Conservation (phyloP, 2,329 filamentous ascomycete genomes). For the Byssochlamys sp. region DNA sequence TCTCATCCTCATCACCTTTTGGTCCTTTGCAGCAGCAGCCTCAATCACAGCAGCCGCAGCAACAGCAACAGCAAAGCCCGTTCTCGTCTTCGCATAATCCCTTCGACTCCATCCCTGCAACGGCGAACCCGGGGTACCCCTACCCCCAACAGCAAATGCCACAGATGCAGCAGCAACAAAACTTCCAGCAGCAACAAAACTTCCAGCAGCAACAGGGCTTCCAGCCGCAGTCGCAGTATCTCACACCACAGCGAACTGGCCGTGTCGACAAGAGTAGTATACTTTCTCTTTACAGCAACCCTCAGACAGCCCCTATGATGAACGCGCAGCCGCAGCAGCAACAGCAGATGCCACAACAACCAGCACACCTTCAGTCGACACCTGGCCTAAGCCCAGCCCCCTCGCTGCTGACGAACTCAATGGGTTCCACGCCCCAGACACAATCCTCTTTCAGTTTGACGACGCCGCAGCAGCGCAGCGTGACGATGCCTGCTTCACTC, state of each 20-base stretch:
- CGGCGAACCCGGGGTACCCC: slow-evolving; percentile 15
- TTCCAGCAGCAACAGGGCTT: slow-evolving; percentile 11
- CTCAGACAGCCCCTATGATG: slow-evolving; percentile 22
- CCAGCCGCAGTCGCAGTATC: slow-evolving; percentile 17
- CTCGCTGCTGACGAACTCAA: slow-evolving; percentile 10
- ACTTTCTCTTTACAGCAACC: slow-evolving; percentile 38
- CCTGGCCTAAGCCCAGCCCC: slow-evolving; percentile 13
- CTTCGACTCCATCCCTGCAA: slow-evolving; percentile 21
- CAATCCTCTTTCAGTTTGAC: slow-evolving; percentile 14
- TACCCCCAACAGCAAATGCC: slow-evolving; percentile 14
- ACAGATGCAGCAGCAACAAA: slow-evolving; percentile 15
- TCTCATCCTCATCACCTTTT: slow-evolving; percentile 24
- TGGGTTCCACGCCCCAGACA: slow-evolving; percentile 15
- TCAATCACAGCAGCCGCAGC: slow-evolving; percentile 6
- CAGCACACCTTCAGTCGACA: slow-evolving; percentile 6
- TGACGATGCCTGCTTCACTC: slow-evolving; percentile 18
- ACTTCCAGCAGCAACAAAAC: slow-evolving; percentile 13
- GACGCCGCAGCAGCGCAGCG: slow-evolving; percentile 18
- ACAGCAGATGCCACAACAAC: slow-evolving; percentile 11
- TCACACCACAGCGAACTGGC: slow-evolving; percentile 33
- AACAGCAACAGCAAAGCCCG: slow-evolving; percentile 5
- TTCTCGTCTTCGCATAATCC: slow-evolving; percentile 22
- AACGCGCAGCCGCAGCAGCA: slow-evolving; percentile 22
- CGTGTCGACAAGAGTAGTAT: slow-evolving; percentile 40
- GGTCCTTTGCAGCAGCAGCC: slow-evolving; percentile 13